A percentile compares a stretch with the other conserved stretches of the same genome.
Conservation (phyloP, 345 rosid species). For the Tarenaya hassleriana region DNA sequence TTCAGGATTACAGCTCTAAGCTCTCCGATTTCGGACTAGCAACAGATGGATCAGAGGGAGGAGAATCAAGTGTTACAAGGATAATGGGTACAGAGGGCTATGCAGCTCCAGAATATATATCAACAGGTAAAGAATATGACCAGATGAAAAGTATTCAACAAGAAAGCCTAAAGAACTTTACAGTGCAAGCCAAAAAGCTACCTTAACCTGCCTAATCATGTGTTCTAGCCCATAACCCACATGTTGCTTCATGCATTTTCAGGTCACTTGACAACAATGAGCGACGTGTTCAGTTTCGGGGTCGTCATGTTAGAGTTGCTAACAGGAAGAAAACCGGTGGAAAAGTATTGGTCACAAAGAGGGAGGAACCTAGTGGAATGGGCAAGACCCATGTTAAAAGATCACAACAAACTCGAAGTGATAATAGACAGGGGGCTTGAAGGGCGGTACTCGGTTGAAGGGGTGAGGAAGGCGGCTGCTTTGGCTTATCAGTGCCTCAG, state of each 20-base stretch:
- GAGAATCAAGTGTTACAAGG: slow-evolving; percentile 44
- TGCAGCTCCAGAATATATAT: slow-evolving; percentile 49
- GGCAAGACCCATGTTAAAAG: slow-evolving; percentile 53
- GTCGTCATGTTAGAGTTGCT: slow-evolving; percentile 62
- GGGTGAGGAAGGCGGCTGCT: slow-evolving; percentile 47
- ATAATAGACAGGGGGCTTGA: slow-evolving; percentile 59
- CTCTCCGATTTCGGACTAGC: slow-evolving; percentile 53
- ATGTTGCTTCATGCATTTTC: slow-evolving; percentile 16
- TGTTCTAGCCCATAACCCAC: neutral
- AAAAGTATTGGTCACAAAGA: slow-evolving; percentile 38
- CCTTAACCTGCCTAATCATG: neutral
- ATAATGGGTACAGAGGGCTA: slow-evolving; percentile 59
- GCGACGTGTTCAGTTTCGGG: slow-evolving; percentile 72
- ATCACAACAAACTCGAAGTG: slow-evolving; percentile 42
- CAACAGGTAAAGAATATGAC: slow-evolving; percentile 36
- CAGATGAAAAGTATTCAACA: neutral
- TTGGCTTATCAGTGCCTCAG: slow-evolving; percentile 58
- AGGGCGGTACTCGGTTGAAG: slow-evolving; percentile 45
- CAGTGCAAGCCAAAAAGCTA: neutral
- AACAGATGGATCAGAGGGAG: slow-evolving; percentile 54
- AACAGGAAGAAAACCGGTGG: slow-evolving; percentile 54
- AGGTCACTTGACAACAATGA: slow-evolving; percentile 76
- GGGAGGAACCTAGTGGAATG: slow-evolving; percentile 59
- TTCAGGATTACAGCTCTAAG: slow-evolving; percentile 40
- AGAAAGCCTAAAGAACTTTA: neutral